These are phyloP conservation scores for Pascua guehoae DNA, from an alignment of 1,284 basidiomycete genomes.

Conservation along the genomic window DNA sequence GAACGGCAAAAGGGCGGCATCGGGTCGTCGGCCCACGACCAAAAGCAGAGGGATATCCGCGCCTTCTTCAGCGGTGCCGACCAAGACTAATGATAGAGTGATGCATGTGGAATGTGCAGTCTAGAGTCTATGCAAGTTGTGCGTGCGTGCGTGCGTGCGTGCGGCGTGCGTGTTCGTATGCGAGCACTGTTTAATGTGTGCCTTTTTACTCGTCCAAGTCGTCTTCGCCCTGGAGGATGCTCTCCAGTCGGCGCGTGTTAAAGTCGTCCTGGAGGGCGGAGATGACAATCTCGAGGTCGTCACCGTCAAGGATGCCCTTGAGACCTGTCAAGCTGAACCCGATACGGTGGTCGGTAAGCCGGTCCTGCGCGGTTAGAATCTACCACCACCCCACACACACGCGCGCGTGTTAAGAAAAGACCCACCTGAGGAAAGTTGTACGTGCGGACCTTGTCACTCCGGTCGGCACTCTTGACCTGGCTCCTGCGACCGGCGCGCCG, in stretches of 20 bases:
- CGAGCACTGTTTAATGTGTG: background rate
- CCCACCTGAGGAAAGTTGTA: slow-evolving; percentile 83
- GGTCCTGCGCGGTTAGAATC: slow-evolving; percentile 57
- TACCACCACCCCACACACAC: background rate
- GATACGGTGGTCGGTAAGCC: slow-evolving; percentile 87
- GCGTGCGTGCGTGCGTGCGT: too few relatives aligned
- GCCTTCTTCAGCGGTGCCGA: slow-evolving; percentile 66
- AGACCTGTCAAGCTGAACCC: slow-evolving; percentile 73
- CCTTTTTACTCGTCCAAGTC: slow-evolving; percentile 38
- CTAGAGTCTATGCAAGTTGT: background rate
- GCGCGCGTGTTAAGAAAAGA: background rate
- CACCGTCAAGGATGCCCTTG: slow-evolving; percentile 70
- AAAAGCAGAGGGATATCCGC: slow-evolving; percentile 68
- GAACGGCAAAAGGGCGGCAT: slow-evolving; percentile 73
- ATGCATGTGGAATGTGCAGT: background rate
- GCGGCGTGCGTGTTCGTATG: background rate
- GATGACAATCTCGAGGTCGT: slow-evolving; percentile 59
- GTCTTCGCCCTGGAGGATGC: slow-evolving; percentile 56
- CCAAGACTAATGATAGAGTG: slow-evolving; percentile 8
- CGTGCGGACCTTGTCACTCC: slow-evolving; percentile 88
- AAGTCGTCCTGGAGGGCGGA: slow-evolving; percentile 64
- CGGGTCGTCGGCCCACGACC: slow-evolving; percentile 66
- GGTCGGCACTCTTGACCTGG: slow-evolving; percentile 73
- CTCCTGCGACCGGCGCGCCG: slow-evolving; percentile 65
- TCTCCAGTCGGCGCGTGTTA: slow-evolving; percentile 64